These are phyloP conservation scores for Kuraishia capsulata DNA, from an alignment of 805 yeast genomes.

Conservation along the genomic window DNA sequence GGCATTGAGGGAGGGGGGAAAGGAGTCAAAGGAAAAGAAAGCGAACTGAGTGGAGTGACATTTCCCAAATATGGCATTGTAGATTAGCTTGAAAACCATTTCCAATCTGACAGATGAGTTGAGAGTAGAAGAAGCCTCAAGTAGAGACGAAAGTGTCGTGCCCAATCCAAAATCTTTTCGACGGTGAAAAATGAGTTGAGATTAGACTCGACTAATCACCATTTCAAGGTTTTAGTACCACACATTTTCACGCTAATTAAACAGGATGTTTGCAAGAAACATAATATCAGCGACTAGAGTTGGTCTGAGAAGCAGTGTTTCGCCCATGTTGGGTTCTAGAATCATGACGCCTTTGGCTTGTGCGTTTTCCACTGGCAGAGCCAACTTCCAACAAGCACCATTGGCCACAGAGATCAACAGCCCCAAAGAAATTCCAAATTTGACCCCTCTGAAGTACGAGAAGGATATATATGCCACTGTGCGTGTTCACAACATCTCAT, in stretches of 20 bases:
- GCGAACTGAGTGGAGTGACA: no score
- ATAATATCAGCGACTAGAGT: neutral
- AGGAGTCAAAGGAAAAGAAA: neutral
- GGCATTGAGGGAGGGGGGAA: constrained; percentile 14
- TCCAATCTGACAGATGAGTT: no score
- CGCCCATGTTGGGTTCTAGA: neutral
- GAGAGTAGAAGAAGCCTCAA: no score
- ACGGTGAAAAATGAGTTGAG: no score
- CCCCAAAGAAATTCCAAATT: constrained; percentile 24
- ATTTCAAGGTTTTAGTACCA: no score
- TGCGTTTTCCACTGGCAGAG: neutral
- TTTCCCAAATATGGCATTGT: no score
- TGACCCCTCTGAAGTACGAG: constrained; percentile 56
- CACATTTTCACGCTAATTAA: no score
- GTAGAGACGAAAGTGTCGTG: no score
- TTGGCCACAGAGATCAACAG: neutral
- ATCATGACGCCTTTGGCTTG: neutral
- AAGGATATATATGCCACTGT: constrained; percentile 74
- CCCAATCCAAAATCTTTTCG: no score
- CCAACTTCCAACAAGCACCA: neutral
- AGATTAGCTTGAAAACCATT: no score
- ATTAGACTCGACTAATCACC: no score
- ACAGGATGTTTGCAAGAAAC: no score
- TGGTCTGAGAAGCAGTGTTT: neutral
- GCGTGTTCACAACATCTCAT: constrained; percentile 74